Conservation (phyloP, 2,329 filamentous ascomycete genomes). For the Cordyceps cateniannulata region DNA sequence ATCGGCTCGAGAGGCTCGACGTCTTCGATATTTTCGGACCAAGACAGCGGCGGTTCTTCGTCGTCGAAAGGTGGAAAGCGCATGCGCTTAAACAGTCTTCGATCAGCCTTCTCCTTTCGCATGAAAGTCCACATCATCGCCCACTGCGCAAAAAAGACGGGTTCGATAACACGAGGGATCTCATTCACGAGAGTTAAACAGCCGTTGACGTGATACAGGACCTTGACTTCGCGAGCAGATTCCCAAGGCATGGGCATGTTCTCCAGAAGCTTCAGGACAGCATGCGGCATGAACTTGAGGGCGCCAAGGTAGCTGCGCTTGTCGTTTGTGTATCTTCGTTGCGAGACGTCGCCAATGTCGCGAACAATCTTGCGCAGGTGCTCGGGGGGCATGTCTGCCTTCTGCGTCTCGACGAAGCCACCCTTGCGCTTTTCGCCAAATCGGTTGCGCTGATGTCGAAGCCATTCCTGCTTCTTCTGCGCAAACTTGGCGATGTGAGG, state of each 20-base stretch:
- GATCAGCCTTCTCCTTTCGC: slow-evolving; percentile 94
- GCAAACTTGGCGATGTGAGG: slow-evolving; percentile 89
- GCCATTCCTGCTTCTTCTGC: slow-evolving; percentile 99
- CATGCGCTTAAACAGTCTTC: slow-evolving; percentile 97
- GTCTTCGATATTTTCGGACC: slow-evolving; percentile 98
- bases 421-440: slow-evolving; percentile 97
- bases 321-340: slow-evolving; percentile 98
- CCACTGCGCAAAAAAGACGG: slow-evolving; percentile 97
- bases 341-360: slow-evolving; percentile 97
- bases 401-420: slow-evolving; percentile 95
- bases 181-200: slow-evolving; percentile 97
- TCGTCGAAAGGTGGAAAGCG: slow-evolving; percentile 98
- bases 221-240: slow-evolving; percentile 90
- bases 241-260: slow-evolving; percentile 99
- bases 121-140: slow-evolving; percentile 99
- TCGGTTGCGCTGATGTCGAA: slow-evolving; percentile 80
- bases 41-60: slow-evolving; percentile 93
- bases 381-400: slow-evolving; percentile 97
- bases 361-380: slow-evolving; percentile 97
- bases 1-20: slow-evolving; percentile 96
- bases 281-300: slow-evolving; percentile 98
- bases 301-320: slow-evolving; percentile 97
- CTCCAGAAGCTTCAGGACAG: slow-evolving; percentile 91
- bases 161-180: slow-evolving; percentile 91
- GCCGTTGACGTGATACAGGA: slow-evolving; percentile 96